Base-by-base conservation (phyloP, 257 asterid genomes). In the Schizonepeta tenuifolia region DNA sequence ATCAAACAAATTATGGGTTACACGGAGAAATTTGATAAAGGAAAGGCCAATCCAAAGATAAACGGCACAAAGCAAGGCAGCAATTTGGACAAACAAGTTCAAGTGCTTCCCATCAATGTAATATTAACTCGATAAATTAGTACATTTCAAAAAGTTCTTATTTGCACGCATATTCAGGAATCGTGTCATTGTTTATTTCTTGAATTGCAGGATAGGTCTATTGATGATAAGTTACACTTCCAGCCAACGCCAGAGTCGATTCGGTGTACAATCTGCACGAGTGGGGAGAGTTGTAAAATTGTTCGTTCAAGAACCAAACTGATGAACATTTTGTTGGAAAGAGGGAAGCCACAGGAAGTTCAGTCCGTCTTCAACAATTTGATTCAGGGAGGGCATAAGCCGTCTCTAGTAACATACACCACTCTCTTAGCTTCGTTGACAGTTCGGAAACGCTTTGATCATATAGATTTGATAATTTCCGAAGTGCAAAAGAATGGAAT, bases 401-500 rank as follows among this genome's bases (percentile, higher is more conserved):
- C 95, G 49, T 86, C 96, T 63, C 81, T 90, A 11, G 82, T 88
- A 28, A 85, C 96, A 75, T 90, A 86, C 82, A 90, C 96, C 9
- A 86, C 91, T 10, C 88, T 90, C 61, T 67, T 90, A 76, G 86
- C 93, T 28, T 81, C 90, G 64, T 77, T 90, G 74, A 90, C 95
- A 35, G 80, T 69, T 73, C 92, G 74, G 77, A 90, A 86, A 82
- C 81, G 77, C 71, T 89, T 89, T 40, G 71, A 72, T 53, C 73
- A 81, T 60, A 85, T 83, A 66, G 80, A 82, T 70, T 62, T 83
- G 14, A 84, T 90, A 54, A 77, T 88, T 71, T 74, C 88, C 43
- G 75, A 72, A 58, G 93, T 90, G 73, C 77, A 81, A 71, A 78
- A 82, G 40, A 80, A 63, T 18, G 77, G 83, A 57, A 74, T 81